Evolutionary conservation across 1,139 yeast species (phyloP), one percentile per base, ranked within the genome.

Genomic region (Kodamaea plutei): DNA sequence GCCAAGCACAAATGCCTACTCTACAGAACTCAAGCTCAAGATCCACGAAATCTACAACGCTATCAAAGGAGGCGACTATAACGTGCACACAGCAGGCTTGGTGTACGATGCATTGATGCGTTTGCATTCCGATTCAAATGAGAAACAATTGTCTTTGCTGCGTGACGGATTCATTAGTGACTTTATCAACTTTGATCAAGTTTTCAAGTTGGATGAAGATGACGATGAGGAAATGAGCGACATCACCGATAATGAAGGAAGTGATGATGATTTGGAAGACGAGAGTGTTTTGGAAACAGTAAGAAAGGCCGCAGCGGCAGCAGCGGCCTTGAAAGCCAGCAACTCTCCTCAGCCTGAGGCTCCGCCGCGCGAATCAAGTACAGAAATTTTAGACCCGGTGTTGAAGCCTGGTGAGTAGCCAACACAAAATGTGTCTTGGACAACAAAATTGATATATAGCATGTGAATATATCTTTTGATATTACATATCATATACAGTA

Each of bases 91-190:
- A 6, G 65, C 57, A 10, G 47, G 41, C 23, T 34, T 50, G 21
- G 53, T 61, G 9, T 60, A 47, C 39, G 57, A 58, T 29, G 49
- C 50, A 35, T 41, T 62, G 25, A 29, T 42, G 12, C 20, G 23
- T 11, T 17, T 17, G 9, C 20, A 17, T 17, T 14, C 23, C 7
- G 23, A 10, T 4, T 15, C 13, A 17, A 15, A 21, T 14, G 32
- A 44, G 8, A 47, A 43, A 8, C 56, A 51, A 7, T 35, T 54
- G 22, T 35, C 35, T 19, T 44, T 62, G 33, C 39, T 39, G 25
- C 56, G 55, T 28, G 57, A 52, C n/a, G 61, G 52, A 14, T 63
- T 62, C 33, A 39, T 56, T 11, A 47, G 47, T 10, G 67, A 63
- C 26, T 61, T 60, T 37, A 47, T 56, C 25, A 52, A 58, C 36